phyloP scores from a whole-genome alignment of 805 yeast genomes.

The Lachancea quebecensis region DNA sequence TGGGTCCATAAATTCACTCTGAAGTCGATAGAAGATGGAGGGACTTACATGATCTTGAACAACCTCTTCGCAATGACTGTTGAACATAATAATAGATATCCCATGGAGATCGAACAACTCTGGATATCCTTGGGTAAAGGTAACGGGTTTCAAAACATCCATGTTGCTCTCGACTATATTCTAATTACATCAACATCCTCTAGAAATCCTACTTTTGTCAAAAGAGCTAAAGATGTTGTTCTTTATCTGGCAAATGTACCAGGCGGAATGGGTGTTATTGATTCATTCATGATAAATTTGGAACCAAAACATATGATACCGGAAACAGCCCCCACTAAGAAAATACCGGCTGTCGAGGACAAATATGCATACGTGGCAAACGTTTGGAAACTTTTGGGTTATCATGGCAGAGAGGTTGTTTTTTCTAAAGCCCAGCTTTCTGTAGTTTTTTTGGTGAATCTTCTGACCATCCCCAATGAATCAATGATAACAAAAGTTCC shows the following conservation, averaged over 20 bases:
- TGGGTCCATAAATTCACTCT: conserved; percentile 87
- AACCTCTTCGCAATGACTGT: conserved; percentile 83
- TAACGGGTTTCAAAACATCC: conserved; percentile 58
- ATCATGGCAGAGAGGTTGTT: conserved; percentile 58
- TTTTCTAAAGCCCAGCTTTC: conserved; percentile 87
- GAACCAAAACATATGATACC: conserved; percentile 92
- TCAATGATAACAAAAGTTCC: conserved; percentile 57
- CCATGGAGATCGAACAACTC: conserved; percentile 84
- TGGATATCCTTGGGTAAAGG: conserved; percentile 93
- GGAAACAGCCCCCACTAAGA: conserved; percentile 35
- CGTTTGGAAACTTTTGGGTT: conserved; percentile 48
- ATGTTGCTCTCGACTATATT: conserved; percentile 64
- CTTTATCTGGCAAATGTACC: conserved; percentile 57
- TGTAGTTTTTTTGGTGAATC: conserved; percentile 74
- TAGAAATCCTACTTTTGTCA: conserved; percentile 68
- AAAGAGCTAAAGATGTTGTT: conserved; percentile 72
- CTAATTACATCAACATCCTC: conserved; percentile 60
- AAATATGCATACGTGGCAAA: conserved; percentile 73
- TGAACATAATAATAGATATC: conserved; percentile 62
- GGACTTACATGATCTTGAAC: conserved; percentile 61
- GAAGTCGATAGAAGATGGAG: conserved; percentile 39
- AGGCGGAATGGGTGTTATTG: conserved; percentile 48
- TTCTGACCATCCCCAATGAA: conserved; percentile 62
- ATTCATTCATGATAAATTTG: conserved; percentile 58
- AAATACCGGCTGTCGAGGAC: conserved; percentile 31